A percentile compares a stretch with the other conserved stretches of the same genome.
Conservation (phyloP, 2,329 filamentous ascomycete species). For the Talaromyces verruculosus region DNA sequence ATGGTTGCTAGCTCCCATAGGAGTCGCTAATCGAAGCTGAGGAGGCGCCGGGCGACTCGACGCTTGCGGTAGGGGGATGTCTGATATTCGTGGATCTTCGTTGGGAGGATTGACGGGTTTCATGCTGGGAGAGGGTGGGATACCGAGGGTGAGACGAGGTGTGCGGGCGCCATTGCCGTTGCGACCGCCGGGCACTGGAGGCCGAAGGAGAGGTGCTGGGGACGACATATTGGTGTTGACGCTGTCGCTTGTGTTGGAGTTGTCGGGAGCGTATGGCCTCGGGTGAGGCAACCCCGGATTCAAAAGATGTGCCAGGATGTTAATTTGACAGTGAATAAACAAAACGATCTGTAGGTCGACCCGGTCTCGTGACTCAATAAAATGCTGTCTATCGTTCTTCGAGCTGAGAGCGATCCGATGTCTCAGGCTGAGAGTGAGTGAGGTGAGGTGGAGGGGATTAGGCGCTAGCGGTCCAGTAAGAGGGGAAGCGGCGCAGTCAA, state of each 20-base stretch:
- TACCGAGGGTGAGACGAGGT: slow-evolving; percentile 82
- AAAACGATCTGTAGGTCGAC: not conserved
- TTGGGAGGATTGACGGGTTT: slow-evolving; percentile 63
- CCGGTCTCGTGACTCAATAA: not conserved
- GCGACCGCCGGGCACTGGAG: slow-evolving; percentile 72
- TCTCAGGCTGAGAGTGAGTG: slow-evolving; percentile 3
- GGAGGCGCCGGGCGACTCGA: slow-evolving; percentile 65
- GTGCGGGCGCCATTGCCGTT: slow-evolving; percentile 62
- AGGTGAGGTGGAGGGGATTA: not conserved
- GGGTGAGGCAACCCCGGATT: slow-evolving; percentile 10
- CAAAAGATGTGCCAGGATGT: slow-evolving; percentile 11
- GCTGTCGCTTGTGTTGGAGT: not conserved
- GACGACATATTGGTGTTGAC: slow-evolving; percentile 63
- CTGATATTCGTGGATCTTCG: slow-evolving; percentile 46
- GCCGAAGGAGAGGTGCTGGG: slow-evolving; percentile 76
- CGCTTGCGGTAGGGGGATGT: slow-evolving; percentile 38
- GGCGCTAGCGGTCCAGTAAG: slow-evolving; percentile 10
- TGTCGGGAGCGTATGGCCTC: slow-evolving; percentile 1
- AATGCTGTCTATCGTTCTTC: not conserved
- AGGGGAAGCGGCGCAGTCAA: slow-evolving; percentile 13
- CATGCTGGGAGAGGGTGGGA: slow-evolving; percentile 80
- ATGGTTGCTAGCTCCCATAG: slow-evolving; percentile 65
- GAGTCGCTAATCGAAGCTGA: slow-evolving; percentile 81
- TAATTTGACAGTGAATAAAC: not conserved
- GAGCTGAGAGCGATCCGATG: not conserved